These are phyloP conservation scores for Trifolium subterraneum DNA, from an alignment of 306 rosid genomes.

Conservation along the genomic window DNA sequence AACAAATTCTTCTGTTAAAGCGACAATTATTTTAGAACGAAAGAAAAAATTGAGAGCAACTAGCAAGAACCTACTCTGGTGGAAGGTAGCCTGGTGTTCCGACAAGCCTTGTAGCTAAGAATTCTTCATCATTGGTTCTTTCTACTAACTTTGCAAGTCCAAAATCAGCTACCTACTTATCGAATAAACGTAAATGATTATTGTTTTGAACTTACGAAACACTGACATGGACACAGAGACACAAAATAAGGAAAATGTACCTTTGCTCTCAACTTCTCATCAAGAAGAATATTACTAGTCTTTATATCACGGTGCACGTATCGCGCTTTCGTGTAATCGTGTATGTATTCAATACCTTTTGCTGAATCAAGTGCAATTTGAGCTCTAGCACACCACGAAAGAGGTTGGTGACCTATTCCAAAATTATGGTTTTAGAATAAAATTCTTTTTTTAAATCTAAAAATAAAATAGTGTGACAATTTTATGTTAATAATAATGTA, in stretches of 20 bases:
- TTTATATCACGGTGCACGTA: constrained; percentile 89
- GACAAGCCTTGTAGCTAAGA: constrained; percentile 73
- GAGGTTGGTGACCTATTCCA: constrained; percentile 70
- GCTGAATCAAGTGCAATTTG: constrained; percentile 87
- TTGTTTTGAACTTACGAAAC: constrained; percentile 3
- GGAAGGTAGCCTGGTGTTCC: constrained; percentile 99
- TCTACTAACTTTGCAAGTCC: constrained; percentile 82
- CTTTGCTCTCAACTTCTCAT: constrained; percentile 76
- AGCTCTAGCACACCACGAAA: constrained; percentile 82
- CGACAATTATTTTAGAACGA: too few relatives aligned
- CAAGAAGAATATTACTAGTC: constrained; percentile 84
- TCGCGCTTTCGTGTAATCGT: constrained; percentile 75
- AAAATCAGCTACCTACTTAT: constrained; percentile 76
- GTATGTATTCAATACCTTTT: constrained; percentile 89
- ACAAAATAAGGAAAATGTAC: constrained; percentile 36
- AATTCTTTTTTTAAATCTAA: not conserved
- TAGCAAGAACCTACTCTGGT: constrained; percentile 68
- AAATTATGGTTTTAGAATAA: constrained; percentile 17
- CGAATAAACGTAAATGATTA: constrained; percentile 4
- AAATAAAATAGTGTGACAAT: not conserved
- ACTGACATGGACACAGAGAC: not conserved
- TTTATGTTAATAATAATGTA: not conserved
- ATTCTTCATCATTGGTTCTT: constrained; percentile 71
- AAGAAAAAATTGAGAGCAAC: not conserved
- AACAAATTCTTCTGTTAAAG: too few relatives aligned